phyloP scores from a whole-genome alignment of 225 moss, liverwort and hornwort genomes.

The Antitrichia curtipendula region DNA sequence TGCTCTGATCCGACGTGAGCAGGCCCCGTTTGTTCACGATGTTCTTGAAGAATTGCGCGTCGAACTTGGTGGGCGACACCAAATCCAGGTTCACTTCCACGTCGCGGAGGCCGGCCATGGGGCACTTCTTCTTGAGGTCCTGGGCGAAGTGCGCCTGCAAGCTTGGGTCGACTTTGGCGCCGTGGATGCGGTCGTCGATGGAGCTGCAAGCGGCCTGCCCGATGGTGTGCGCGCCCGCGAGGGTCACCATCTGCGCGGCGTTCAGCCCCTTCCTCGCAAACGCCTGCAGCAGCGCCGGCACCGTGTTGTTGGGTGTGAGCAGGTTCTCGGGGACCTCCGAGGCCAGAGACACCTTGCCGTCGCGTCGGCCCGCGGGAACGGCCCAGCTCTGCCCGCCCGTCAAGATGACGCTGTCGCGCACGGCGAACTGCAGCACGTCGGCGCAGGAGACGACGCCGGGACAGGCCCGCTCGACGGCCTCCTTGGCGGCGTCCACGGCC shows the following conservation, averaged over 20 bases:
- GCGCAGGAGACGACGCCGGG: conserved; percentile 55
- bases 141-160: not conserved
- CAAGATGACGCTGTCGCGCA: conserved; percentile 8
- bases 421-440: conserved; percentile 43
- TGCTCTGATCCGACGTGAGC: conserved; percentile 21
- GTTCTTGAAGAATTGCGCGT: conserved; percentile 8
- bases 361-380: conserved; percentile 42
- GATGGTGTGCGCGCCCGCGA: conserved; percentile 18
- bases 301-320: not conserved
- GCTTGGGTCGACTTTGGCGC: conserved; percentile 4
- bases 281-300: not conserved
- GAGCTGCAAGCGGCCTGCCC: not conserved
- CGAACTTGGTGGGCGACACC: not conserved
- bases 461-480: conserved; percentile 47
- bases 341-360: conserved; percentile 32
- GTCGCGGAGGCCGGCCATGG: not conserved
- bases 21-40: not conserved
- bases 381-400: conserved; percentile 31
- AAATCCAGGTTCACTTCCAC: not conserved
- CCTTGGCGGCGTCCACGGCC: conserved; percentile 41
- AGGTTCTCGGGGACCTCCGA: conserved; percentile 30
- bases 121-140: conserved; percentile 1
- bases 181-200: not conserved
- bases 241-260: not conserved
- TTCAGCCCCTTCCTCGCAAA: conserved; percentile 11